Base-by-base conservation (phyloP, 2,329 filamentous ascomycete species). In the Neofusicoccum laricinum region DNA sequence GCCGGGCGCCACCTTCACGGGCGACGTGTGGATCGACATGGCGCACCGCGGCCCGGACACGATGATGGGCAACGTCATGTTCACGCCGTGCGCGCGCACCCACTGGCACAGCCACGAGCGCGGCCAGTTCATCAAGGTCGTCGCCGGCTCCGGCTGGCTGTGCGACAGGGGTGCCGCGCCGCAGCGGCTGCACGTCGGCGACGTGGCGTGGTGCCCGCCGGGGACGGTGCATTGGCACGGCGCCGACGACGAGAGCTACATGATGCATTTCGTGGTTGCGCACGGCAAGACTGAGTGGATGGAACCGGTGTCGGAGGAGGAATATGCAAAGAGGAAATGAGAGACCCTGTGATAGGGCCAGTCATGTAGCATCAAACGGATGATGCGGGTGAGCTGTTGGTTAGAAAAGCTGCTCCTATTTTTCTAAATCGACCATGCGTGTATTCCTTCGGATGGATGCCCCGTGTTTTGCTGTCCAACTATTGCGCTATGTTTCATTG, bases 221-320 rank as follows among this genome's bases (percentile, higher is more conserved):
- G 78, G 78, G 1, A 80, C 78, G 48, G 76, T 71, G 49, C 80
- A 81, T 67, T 81, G 80, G 79, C 79, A 81, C 68, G 79, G 79
- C 3, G 79, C 76, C 2, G 79, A 77, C 45, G 75, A 75, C 15
- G 71, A 69, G 8, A 79, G 74, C 51, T 68, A 75, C 62, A 78
- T 81, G 79, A 72, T 74, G 53, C 79, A 81, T 71, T 68, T 73
- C 66, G 77, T 74, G 4, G 72, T 78, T 57, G 72, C 72, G 43
- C 66, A 75, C 36, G 78, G 78, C 2, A 73, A 75, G 65, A 79
- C 76, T 4, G 73, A 67, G 14, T 79, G 77, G 78, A 66, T 71
- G 34, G 72, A 76, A 1, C 71, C 74, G 63, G 74, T 79, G 2
- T 70, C 69, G 6, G 75, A 78, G 61, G 72, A 75, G 61, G 76